These are phyloP conservation scores for Yamadazyma takamatsuzukensis DNA, from an alignment of 805 yeast species.

Conservation along the genomic window DNA sequence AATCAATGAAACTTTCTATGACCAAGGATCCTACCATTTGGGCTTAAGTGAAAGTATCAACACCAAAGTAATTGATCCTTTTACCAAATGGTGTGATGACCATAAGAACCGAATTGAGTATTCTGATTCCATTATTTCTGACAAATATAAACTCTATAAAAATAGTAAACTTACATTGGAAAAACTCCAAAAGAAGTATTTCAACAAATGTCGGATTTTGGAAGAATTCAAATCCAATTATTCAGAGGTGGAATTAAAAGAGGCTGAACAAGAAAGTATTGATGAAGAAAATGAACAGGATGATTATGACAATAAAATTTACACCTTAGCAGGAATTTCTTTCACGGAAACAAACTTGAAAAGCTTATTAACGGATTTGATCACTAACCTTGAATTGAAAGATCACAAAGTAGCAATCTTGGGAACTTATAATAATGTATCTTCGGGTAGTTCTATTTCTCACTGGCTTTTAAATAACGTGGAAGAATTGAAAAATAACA, in stretches of 20 bases:
- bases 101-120: slow-evolving; percentile 65
- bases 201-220: slow-evolving; percentile 69
- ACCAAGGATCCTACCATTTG: slow-evolving; percentile 57
- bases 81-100: slow-evolving; percentile 68
- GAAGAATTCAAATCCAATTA: slow-evolving; percentile 59
- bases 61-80: slow-evolving; percentile 62
- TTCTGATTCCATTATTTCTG: slow-evolving; percentile 51
- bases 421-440: slow-evolving; percentile 61
- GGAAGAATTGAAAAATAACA: slow-evolving; percentile 39
- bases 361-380: slow-evolving; percentile 31
- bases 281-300: slow-evolving; percentile 19
- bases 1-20: slow-evolving; percentile 48
- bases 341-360: slow-evolving; percentile 28
- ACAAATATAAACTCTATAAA: slow-evolving; percentile 51
- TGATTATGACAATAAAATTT: slow-evolving; percentile 17
- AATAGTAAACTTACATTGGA: slow-evolving; percentile 46
- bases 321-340: slow-evolving; percentile 29
- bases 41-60: slow-evolving; percentile 62
- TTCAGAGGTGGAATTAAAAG: slow-evolving; percentile 40
- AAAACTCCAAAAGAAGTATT: slow-evolving; percentile 62
- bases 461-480: slow-evolving; percentile 53
- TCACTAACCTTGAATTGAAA: slow-evolving; percentile 43
- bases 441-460: slow-evolving; percentile 58
- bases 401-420: slow-evolving; percentile 63
- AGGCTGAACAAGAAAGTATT: slow-evolving; percentile 11